Evolutionary conservation across 192 early-diverging fungal species (phyloP).

Genomic region (Coemansia sp.): DNA sequence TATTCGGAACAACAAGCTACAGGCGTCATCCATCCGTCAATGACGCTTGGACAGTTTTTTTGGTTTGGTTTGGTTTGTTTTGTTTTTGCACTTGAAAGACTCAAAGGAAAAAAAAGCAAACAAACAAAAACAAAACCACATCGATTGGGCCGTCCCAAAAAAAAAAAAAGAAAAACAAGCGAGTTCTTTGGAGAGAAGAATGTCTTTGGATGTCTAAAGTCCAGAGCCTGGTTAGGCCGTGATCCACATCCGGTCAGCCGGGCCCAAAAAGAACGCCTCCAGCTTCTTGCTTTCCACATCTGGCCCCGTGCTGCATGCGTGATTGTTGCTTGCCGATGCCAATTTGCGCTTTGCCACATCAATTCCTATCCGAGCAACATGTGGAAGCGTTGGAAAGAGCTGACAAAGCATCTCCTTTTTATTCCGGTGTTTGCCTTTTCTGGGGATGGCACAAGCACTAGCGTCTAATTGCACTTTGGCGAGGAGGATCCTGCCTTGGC

Average conservation of each 20-base stretch:
- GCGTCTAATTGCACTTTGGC: background rate
- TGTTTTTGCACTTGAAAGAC: background rate
- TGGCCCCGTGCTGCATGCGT: conserved; percentile 1
- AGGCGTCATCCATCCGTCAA: background rate
- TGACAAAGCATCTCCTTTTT: no score
- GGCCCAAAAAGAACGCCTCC: background rate
- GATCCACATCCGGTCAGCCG: background rate
- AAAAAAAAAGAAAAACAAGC: background rate
- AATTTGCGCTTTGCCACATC: no score
- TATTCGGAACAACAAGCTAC: background rate
- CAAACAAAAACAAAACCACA: background rate
- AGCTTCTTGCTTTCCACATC: background rate
- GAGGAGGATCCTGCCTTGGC: no score
- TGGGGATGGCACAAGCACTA: background rate
- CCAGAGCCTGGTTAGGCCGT: background rate
- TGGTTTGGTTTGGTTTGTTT: no score
- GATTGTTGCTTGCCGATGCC: background rate
- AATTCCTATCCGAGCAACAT: no score
- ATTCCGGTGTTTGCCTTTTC: no score
- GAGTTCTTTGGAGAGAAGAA: background rate
- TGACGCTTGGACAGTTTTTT: no score
- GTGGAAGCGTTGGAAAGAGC: no score
- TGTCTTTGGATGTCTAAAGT: background rate
- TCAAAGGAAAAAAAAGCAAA: background rate
- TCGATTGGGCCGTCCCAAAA: background rate